phyloP scores from a whole-genome alignment of 2,329 filamentous ascomycete genomes.

The Xylariales sp. region DNA sequence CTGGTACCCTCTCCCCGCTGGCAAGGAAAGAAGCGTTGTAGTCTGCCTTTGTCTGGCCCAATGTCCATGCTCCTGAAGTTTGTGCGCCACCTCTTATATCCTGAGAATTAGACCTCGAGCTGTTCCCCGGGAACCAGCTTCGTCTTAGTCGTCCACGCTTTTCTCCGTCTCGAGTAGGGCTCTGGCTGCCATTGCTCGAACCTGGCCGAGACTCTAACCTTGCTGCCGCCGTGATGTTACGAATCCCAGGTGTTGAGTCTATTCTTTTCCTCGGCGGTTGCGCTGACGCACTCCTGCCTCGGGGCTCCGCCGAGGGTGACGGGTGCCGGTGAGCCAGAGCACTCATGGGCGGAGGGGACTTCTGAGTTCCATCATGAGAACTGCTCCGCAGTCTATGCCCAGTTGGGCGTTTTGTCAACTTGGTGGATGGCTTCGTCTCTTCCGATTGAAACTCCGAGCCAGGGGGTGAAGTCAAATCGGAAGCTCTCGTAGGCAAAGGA shows the following conservation, averaged over 20 bases:
- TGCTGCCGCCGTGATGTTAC: slow-evolving; percentile 25
- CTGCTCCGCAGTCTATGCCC: slow-evolving; percentile 22
- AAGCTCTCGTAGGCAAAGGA: background rate
- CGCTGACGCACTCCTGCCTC: slow-evolving; percentile 44
- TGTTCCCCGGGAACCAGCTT: slow-evolving; percentile 49
- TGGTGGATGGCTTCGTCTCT: slow-evolving; percentile 21
- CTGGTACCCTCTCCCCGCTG: slow-evolving; percentile 57
- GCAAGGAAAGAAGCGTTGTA: slow-evolving; percentile 51
- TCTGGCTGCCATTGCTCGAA: slow-evolving; percentile 38
- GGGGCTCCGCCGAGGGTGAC: slow-evolving; percentile 28
- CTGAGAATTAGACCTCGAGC: slow-evolving; percentile 47
- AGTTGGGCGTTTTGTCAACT: slow-evolving; percentile 18
- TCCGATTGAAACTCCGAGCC: slow-evolving; percentile 17
- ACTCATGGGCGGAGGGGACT: slow-evolving; percentile 13
- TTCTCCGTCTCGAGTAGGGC: slow-evolving; percentile 31
- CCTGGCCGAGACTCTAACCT: slow-evolving; percentile 23
- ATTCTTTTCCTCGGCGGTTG: slow-evolving; percentile 33
- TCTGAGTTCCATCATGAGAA: slow-evolving; percentile 19
- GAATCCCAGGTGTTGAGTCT: slow-evolving; percentile 23
- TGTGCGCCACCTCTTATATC: slow-evolving; percentile 25
- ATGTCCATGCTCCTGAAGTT: slow-evolving; percentile 46
- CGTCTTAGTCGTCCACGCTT: slow-evolving; percentile 41
- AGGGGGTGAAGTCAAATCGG: slow-evolving; percentile 14
- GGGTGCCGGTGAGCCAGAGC: slow-evolving; percentile 13
- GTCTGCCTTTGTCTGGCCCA: slow-evolving; percentile 48